A percentile compares a stretch with the other conserved stretches of the same genome.
Conservation (phyloP, 2,329 filamentous ascomycete species). For the Curvularia spicifera region DNA sequence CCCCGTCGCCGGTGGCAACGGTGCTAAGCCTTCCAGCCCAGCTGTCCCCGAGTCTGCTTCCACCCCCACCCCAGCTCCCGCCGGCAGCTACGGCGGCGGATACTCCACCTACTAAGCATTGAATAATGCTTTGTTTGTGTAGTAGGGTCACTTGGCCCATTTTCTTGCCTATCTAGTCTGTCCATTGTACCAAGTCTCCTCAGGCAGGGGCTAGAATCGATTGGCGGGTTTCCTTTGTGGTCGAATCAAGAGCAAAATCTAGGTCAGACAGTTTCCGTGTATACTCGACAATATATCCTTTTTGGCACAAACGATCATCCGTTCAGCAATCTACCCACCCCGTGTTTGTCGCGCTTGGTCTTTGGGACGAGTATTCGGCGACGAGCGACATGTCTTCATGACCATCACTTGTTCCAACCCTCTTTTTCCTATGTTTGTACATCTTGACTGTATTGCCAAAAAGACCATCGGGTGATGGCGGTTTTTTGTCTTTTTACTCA, state of each 20-base stretch:
- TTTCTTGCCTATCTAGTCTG: slow-evolving; percentile 38
- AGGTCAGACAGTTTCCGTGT: slow-evolving; percentile 21
- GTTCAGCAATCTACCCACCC: background rate
- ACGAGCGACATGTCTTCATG: slow-evolving; percentile 7
- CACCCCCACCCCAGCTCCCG: slow-evolving; percentile 13
- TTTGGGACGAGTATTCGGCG: background rate
- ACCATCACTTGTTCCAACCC: slow-evolving; percentile 10
- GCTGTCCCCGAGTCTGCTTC: slow-evolving; percentile 8
- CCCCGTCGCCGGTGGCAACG: background rate
- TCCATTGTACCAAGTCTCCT: slow-evolving; percentile 29
- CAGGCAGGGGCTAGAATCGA: slow-evolving; percentile 27
- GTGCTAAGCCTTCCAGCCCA: slow-evolving; percentile 9
- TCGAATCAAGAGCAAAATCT: slow-evolving; percentile 13
- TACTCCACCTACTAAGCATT: slow-evolving; percentile 36
- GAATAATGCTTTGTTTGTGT: slow-evolving; percentile 26
- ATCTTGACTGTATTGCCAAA: background rate
- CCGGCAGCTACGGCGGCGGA: slow-evolving; percentile 26
- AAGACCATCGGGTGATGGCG: slow-evolving; percentile 3
- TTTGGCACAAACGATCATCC: slow-evolving; percentile 2
- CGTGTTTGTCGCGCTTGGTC: slow-evolving; percentile 5
- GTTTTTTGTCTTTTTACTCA: background rate
- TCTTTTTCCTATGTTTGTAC: slow-evolving; percentile 21
- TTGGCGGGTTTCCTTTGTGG: slow-evolving; percentile 27
- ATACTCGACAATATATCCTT: slow-evolving; percentile 35
- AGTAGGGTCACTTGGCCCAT: slow-evolving; percentile 30